A percentile compares a stretch with the other conserved stretches of the same genome.
These are phyloP conservation scores for Pleurotus ostreatus DNA, from an alignment of 768 basidiomycete genomes.

Conservation along the genomic window DNA sequence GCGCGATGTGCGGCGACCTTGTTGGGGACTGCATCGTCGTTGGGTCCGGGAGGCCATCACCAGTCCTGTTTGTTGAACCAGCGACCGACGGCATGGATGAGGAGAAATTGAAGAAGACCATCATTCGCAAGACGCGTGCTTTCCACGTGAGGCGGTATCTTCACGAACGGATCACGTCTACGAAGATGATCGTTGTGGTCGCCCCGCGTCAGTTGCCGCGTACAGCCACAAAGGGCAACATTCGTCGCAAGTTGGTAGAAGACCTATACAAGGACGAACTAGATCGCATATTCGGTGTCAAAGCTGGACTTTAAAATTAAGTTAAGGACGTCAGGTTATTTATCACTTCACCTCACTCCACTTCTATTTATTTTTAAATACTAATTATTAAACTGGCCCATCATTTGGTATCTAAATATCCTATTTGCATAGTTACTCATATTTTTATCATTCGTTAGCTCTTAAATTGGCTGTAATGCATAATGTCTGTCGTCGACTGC, in stretches of 20 bases:
- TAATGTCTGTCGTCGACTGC: too few relatives aligned
- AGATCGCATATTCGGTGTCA: slow-evolving; percentile 48
- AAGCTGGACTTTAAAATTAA: background rate
- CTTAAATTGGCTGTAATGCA: too few relatives aligned
- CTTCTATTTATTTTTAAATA: too few relatives aligned
- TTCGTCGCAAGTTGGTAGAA: slow-evolving; percentile 76
- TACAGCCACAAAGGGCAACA: slow-evolving; percentile 80
- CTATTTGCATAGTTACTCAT: too few relatives aligned
- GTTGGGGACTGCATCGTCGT: slow-evolving; percentile 76
- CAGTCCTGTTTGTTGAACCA: slow-evolving; percentile 73
- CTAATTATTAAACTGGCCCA: too few relatives aligned
- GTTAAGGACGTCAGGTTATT: too few relatives aligned
- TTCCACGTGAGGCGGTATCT: slow-evolving; percentile 76
- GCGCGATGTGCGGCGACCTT: slow-evolving; percentile 56
- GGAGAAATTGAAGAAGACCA: slow-evolving; percentile 62
- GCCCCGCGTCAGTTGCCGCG: slow-evolving; percentile 61
- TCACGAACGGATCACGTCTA: slow-evolving; percentile 69
- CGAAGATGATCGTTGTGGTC: slow-evolving; percentile 66
- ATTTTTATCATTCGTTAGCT: too few relatives aligned
- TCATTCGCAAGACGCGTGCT: slow-evolving; percentile 67
- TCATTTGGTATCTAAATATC: too few relatives aligned
- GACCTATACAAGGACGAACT: slow-evolving; percentile 54
- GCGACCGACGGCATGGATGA: slow-evolving; percentile 42
- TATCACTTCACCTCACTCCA: too few relatives aligned
- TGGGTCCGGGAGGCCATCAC: slow-evolving; percentile 71